Percentiles rank a stretch among this genome's conserved stretches.
Evolutionary conservation across 2,329 filamentous ascomycete genomes (phyloP).

Genomic region (Penicillium sp.): DNA sequence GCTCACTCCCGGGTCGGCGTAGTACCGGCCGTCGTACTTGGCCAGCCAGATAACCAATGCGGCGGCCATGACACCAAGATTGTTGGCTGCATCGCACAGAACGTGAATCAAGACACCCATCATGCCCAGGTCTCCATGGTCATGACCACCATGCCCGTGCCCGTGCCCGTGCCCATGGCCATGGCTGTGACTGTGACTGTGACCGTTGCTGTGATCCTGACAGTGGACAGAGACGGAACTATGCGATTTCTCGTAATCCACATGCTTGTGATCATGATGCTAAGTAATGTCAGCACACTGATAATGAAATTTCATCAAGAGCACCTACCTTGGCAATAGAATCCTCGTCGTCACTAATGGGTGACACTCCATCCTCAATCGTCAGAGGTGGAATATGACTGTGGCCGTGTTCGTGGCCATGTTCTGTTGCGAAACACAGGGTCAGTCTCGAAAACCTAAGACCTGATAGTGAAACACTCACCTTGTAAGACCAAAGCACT

Average conservation of each 20-base stretch:
- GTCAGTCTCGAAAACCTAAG: conserved; percentile 2
- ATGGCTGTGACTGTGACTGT: conserved; percentile 23
- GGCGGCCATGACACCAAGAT: conserved; percentile 70
- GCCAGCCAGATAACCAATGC: conserved; percentile 68
- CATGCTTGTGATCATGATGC: conserved; percentile 29
- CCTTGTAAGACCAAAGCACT: conserved; percentile 66
- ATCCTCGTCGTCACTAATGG: conserved; percentile 7
- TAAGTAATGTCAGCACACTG: conserved; percentile 5
- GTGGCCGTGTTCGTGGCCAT: conserved; percentile 19
- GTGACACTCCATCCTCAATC: conserved; percentile 12
- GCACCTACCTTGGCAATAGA: conserved; percentile 15
- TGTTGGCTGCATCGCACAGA: conserved; percentile 71
- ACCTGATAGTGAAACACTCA: conserved; percentile 20
- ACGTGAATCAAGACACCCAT: conserved; percentile 69
- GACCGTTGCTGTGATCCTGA: conserved; percentile 10
- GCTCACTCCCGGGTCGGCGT: conserved; percentile 68
- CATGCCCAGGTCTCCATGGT: conserved; percentile 62
- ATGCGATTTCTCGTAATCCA: conserved; percentile 10
- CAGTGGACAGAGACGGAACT: conserved; percentile 2
- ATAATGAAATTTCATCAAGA: neutral
- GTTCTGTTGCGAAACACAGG: conserved; percentile 17
- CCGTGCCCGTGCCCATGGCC: conserved; percentile 24
- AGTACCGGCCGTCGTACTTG: conserved; percentile 58
- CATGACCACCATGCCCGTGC: conserved; percentile 15
- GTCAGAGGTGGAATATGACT: conserved; percentile 5